Base-by-base conservation (phyloP, 2,329 filamentous ascomycete species). In the Curvularia spicifera region DNA sequence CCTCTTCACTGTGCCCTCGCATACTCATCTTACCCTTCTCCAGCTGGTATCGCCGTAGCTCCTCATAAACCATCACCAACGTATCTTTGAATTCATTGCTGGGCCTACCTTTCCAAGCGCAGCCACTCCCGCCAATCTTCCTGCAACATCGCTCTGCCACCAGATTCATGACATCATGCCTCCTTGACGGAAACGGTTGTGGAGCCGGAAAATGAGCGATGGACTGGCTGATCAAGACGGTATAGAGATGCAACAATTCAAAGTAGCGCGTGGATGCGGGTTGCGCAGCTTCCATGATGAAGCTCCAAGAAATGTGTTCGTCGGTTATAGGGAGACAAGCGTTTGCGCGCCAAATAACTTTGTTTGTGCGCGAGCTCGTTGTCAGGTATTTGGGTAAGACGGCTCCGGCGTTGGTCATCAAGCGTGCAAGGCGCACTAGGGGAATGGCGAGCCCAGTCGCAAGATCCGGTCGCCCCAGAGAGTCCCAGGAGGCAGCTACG, bases 281-380 rank as follows among this genome's bases (percentile, higher is more conserved):
- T 9, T 52, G 37, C 0, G 68, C 57, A 0, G 71, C 71, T 51
- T 69, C 62, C 9, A 61, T 59, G n/a, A 76, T 52, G 13, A 49
- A 44, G 5, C 62, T 37, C 72, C 73, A 75, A n/a, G 53, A 59
- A 7, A 73, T 59, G 8, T 65, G 57, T 8, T 48, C 44, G 4
- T 57, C 58, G 0, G 50, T 54, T 1, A 68, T 49, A 0, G 61
- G 66, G 8, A 75, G 54, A 51, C 65, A 68, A 1, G 63, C 65
- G 43, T 75, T 75, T 51, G 72, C 71, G 15, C 61, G 67, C 71
- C 71, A 76, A 8, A 75, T 61, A 4, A 75, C 53, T 1, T 53
- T 45, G 39, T 66, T 70, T 35, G 60, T 64, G 12, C 66, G 66
- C 9, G 59, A 33, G 9, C 67, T 56, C n/a, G 56, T 66, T 12